Evolutionary conservation across 1,284 basidiomycete species (phyloP).

Genomic region (Tylopilus sp.): DNA sequence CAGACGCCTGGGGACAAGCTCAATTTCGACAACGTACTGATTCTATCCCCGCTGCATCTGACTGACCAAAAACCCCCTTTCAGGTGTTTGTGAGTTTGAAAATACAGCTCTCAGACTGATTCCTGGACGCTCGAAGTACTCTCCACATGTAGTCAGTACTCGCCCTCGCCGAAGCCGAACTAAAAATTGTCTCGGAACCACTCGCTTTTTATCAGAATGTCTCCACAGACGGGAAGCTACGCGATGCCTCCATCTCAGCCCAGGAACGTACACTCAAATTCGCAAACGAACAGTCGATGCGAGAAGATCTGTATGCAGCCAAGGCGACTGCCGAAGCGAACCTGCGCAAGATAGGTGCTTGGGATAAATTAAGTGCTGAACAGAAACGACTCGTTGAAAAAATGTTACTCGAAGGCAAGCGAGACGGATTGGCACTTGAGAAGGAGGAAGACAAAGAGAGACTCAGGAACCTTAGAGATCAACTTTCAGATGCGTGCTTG

Average conservation of each 20-base stretch:
- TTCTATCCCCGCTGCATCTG: background rate
- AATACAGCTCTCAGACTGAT: background rate
- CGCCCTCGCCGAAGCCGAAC: constrained; percentile 53
- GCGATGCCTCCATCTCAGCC: constrained; percentile 68
- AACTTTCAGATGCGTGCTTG: constrained; percentile 65
- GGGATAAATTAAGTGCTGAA: constrained; percentile 56
- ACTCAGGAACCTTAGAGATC: constrained; percentile 59
- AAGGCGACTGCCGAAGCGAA: constrained; percentile 66
- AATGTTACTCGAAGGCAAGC: constrained; percentile 69
- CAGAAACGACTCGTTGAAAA: constrained; percentile 70
- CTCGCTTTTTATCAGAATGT: constrained; percentile 77
- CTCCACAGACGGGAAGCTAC: constrained; percentile 60
- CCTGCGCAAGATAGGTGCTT: constrained; percentile 51
- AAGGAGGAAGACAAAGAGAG: constrained; percentile 54
- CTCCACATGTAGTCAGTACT: constrained; percentile 40
- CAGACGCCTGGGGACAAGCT: constrained; percentile 51
- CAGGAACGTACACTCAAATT: constrained; percentile 64
- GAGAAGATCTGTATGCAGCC: constrained; percentile 69
- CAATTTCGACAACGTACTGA: constrained; percentile 56
- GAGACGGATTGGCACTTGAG: constrained; percentile 66
- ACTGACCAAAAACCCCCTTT: background rate
- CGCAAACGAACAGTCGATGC: constrained; percentile 65
- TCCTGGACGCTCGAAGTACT: constrained; percentile 6
- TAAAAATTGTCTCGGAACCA: constrained; percentile 51
- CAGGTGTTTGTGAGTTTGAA: constrained; percentile 59